phyloP scores from a whole-genome alignment of 1,284 basidiomycete species.

The Cryptococcus neoformans region DNA sequence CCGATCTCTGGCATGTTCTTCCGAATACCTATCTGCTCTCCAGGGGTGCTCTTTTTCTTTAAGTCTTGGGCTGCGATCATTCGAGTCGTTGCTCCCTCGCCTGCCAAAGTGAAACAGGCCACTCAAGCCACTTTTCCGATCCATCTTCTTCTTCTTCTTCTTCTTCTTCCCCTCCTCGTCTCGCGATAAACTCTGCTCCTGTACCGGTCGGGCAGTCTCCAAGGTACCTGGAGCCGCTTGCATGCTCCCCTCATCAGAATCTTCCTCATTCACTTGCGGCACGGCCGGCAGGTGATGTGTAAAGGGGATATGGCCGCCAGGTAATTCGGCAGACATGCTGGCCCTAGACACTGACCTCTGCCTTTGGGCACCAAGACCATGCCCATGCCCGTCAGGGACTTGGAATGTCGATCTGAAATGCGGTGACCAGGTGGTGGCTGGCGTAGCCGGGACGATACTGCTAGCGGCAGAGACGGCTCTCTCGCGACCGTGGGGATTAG shows the following conservation, averaged over 20 bases:
- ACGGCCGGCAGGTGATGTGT: conserved; percentile 30
- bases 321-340: conserved; percentile 11
- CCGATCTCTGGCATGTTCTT: conserved; percentile 14
- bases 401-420: conserved; percentile 3
- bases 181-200: not conserved
- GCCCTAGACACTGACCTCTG: conserved; percentile 10
- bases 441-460: conserved; percentile 5
- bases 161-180: conserved; percentile 6
- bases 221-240: not conserved
- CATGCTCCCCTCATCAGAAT: conserved; percentile 8
- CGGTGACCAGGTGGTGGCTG: conserved; percentile 5
- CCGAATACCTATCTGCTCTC: conserved; percentile 1
- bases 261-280: conserved; percentile 16
- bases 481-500: conserved; percentile 7
- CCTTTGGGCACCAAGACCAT: not conserved
- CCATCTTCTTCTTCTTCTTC: conserved; percentile 5
- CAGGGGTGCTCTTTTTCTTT: conserved; percentile 3
- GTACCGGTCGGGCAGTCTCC: conserved; percentile 2
- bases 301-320: conserved; percentile 37
- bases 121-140: conserved; percentile 21
- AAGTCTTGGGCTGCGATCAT: not conserved
- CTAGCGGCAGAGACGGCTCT: conserved; percentile 7
- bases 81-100: conserved; percentile 9
- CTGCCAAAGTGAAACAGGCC: conserved; percentile 19
- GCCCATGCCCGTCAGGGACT: not conserved